A percentile compares a stretch with the other conserved stretches of the same genome.
phyloP scores from a whole-genome alignment of 2,329 filamentous ascomycete species.

The Neonectria coccinea region DNA sequence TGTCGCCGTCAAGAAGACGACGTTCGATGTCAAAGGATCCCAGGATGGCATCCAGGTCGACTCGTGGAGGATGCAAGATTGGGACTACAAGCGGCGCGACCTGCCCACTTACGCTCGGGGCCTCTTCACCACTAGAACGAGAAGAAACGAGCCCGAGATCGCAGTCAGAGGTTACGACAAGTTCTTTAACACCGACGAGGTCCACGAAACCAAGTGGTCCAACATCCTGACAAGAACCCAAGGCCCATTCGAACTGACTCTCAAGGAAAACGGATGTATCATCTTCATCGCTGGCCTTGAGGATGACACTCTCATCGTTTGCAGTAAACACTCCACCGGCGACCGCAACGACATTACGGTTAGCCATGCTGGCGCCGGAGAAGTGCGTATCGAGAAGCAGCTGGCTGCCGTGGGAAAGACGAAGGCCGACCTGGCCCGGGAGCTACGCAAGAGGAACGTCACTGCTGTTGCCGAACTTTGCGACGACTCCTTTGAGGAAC shows the following conservation, averaged over 20 bases:
- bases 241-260: slow-evolving; percentile 92
- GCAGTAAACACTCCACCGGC: slow-evolving; percentile 98
- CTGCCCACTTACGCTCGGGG: slow-evolving; percentile 94
- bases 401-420: slow-evolving; percentile 82
- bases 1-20: slow-evolving; percentile 84
- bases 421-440: slow-evolving; percentile 79
- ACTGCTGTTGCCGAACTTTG: slow-evolving; percentile 97
- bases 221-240: slow-evolving; percentile 80
- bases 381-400: slow-evolving; percentile 84
- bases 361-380: slow-evolving; percentile 88
- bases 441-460: slow-evolving; percentile 83
- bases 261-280: slow-evolving; percentile 99
- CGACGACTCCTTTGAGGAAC: slow-evolving; percentile 96
- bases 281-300: slow-evolving; percentile 95
- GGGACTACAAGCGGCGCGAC: slow-evolving; percentile 90
- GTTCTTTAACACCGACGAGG: slow-evolving; percentile 95
- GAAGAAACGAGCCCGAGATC: slow-evolving; percentile 78
- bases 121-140: slow-evolving; percentile 85
- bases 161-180: slow-evolving; percentile 95
- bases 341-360: slow-evolving; percentile 75
- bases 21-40: slow-evolving; percentile 74
- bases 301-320: slow-evolving; percentile 91
- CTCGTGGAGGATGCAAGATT: slow-evolving; percentile 94
- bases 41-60: slow-evolving; percentile 76
- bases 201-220: slow-evolving; percentile 83